phyloP scores from a whole-genome alignment of 2,329 filamentous ascomycete genomes.

The Zasmidium citrigriseum region DNA sequence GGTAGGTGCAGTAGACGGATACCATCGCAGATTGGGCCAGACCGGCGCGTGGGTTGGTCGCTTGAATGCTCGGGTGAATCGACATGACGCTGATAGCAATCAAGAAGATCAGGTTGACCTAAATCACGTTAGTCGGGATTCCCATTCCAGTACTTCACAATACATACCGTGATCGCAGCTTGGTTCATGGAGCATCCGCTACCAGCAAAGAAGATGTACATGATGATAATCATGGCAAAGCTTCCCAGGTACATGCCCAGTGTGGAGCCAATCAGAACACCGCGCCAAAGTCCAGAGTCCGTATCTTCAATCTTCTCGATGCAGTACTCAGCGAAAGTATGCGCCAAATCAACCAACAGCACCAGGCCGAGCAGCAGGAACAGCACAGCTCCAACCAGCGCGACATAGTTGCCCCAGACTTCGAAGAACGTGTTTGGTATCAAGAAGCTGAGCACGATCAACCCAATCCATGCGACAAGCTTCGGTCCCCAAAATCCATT shows the following conservation, averaged over 20 bases:
- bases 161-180: constrained; percentile 75
- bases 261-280: constrained; percentile 86
- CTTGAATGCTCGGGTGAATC: constrained; percentile 86
- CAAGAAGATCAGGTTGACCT: constrained; percentile 83
- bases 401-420: constrained; percentile 92
- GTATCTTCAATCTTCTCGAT: constrained; percentile 88
- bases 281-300: constrained; percentile 82
- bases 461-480: constrained; percentile 80
- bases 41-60: constrained; percentile 88
- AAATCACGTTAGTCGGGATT: background rate
- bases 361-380: constrained; percentile 93
- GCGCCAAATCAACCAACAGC: constrained; percentile 89
- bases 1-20: constrained; percentile 95
- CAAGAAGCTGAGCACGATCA: constrained; percentile 90
- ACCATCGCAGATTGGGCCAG: constrained; percentile 98
- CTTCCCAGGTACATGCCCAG: constrained; percentile 90
- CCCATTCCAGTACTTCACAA: background rate
- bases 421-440: constrained; percentile 95
- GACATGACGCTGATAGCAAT: constrained; percentile 79
- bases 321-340: constrained; percentile 97
- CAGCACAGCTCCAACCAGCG: constrained; percentile 82
- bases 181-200: constrained; percentile 92
- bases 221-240: constrained; percentile 89
- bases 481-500: constrained; percentile 99
- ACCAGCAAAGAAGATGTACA: constrained; percentile 93